These are phyloP conservation scores for Croton setiger DNA, from an alignment of 441 rosid genomes.

Conservation along the genomic window DNA sequence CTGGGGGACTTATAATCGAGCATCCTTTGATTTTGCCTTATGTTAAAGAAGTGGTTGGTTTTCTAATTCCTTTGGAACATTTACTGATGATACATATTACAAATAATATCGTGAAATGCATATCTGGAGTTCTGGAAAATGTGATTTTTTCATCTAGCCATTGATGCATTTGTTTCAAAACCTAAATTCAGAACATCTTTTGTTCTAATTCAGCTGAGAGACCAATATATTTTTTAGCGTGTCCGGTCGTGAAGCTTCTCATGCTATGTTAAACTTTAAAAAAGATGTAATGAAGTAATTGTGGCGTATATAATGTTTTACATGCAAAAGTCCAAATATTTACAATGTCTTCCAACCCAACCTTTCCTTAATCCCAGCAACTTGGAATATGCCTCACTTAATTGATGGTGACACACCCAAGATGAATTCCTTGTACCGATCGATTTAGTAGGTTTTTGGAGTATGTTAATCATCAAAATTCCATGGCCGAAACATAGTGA, in stretches of 20 bases:
- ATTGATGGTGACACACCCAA: background rate
- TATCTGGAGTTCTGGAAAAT: background rate
- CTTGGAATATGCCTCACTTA: background rate
- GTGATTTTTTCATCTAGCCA: background rate
- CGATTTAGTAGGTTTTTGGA: background rate
- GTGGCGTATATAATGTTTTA: background rate
- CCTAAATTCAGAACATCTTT: background rate
- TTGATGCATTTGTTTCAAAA: background rate
- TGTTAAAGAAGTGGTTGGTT: slow-evolving; percentile 74
- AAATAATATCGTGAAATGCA: background rate
- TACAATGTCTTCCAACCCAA: too few species aligned
- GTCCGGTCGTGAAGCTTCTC: background rate
- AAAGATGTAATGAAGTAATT: background rate
- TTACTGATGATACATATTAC: slow-evolving; percentile 1
- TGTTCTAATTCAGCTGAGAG: background rate
- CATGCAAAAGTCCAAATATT: background rate
- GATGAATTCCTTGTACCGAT: background rate
- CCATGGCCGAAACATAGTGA: background rate
- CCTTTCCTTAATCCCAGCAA: background rate
- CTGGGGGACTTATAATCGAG: slow-evolving; percentile 77
- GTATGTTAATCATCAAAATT: background rate
- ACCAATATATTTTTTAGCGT: background rate
- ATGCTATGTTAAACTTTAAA: background rate
- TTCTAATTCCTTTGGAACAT: slow-evolving; percentile 14
- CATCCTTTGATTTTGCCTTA: slow-evolving; percentile 70